These are phyloP conservation scores for Arabis alpina DNA, from an alignment of 345 rosid species.

Conservation along the genomic window DNA sequence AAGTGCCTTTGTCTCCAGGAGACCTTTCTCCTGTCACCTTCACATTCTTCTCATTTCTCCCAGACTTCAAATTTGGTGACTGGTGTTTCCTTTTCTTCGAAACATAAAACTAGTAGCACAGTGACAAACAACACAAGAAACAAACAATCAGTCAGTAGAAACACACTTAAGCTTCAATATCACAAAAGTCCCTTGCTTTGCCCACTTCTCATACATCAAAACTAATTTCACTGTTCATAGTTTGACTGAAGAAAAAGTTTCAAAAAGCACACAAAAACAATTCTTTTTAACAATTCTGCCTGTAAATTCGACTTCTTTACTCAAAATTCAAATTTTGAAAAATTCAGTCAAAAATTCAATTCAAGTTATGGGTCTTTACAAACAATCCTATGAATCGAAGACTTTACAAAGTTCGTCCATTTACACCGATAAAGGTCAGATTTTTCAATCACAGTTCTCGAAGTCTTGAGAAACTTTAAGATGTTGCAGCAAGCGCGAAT, in stretches of 20 bases:
- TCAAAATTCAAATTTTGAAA: not conserved
- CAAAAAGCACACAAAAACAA: not conserved
- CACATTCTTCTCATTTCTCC: conserved; percentile 57
- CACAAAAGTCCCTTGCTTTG: conserved; percentile 6
- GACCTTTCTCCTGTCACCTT: conserved; percentile 56
- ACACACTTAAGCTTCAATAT: conserved; percentile 3
- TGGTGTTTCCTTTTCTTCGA: conserved; percentile 76
- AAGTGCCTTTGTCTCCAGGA: conserved; percentile 71
- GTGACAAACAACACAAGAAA: conserved; percentile 26
- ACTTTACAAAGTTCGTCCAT: conserved; percentile 21
- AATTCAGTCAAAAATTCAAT: conserved; percentile 1
- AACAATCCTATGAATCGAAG: conserved; percentile 10
- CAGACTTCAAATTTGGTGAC: conserved; percentile 68
- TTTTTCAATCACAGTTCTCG: not conserved
- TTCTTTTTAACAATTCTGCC: not conserved
- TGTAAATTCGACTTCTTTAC: not conserved
- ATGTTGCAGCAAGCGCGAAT: conserved; percentile 22
- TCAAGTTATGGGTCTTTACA: conserved; percentile 23
- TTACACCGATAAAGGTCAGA: conserved; percentile 20
- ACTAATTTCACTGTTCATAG: conserved; percentile 6
- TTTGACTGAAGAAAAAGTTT: conserved; percentile 1
- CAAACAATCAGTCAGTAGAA: conserved; percentile 13
- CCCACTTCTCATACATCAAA: conserved; percentile 6
- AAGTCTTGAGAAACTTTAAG: conserved; percentile 20
- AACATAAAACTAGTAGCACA: conserved; percentile 61